Evolutionary conservation across 2,329 filamentous ascomycete species (phyloP).

Genomic region (Phyllosticta paracitricarpa): DNA sequence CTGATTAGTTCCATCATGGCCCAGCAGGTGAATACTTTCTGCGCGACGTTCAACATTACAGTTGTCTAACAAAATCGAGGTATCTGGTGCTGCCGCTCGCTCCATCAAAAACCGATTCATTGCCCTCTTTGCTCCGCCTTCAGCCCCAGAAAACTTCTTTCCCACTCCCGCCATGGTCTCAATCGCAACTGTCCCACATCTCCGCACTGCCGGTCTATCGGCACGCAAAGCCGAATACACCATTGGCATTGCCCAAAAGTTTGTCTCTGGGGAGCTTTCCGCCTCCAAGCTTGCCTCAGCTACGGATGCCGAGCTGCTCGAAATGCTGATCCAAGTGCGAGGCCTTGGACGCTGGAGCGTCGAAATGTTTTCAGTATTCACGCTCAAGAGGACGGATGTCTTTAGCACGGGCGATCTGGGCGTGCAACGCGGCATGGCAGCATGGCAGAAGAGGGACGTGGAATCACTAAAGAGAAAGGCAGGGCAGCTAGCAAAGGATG

Average conservation of each 20-base stretch:
- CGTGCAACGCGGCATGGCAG: constrained; percentile 89
- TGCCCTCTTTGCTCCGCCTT: constrained; percentile 49
- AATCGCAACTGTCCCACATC: constrained; percentile 48
- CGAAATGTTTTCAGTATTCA: constrained; percentile 97
- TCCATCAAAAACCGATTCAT: constrained; percentile 84
- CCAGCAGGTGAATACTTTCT: constrained; percentile 51
- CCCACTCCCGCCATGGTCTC: constrained; percentile 68
- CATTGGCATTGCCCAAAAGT: constrained; percentile 73
- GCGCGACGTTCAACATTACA: background rate
- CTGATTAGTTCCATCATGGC: constrained; percentile 84
- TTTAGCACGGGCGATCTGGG: constrained; percentile 88
- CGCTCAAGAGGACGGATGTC: constrained; percentile 87
- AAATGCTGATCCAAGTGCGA: constrained; percentile 72
- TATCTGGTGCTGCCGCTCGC: constrained; percentile 82
- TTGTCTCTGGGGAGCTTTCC: constrained; percentile 62
- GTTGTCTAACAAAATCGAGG: constrained; percentile 29
- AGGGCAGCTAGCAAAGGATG: constrained; percentile 74
- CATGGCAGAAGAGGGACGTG: constrained; percentile 73
- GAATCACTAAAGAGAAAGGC: constrained; percentile 57
- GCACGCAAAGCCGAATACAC: constrained; percentile 96
- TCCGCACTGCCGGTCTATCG: constrained; percentile 80
- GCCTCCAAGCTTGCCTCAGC: constrained; percentile 67
- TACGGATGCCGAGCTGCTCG: constrained; percentile 75
- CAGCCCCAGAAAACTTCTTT: constrained; percentile 39
- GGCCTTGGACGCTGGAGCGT: constrained; percentile 86